Evolutionary conservation across 2,329 filamentous ascomycete species (phyloP), one percentile per base, ranked within the genome.

Genomic region (Colletotrichum gigasporum): DNA sequence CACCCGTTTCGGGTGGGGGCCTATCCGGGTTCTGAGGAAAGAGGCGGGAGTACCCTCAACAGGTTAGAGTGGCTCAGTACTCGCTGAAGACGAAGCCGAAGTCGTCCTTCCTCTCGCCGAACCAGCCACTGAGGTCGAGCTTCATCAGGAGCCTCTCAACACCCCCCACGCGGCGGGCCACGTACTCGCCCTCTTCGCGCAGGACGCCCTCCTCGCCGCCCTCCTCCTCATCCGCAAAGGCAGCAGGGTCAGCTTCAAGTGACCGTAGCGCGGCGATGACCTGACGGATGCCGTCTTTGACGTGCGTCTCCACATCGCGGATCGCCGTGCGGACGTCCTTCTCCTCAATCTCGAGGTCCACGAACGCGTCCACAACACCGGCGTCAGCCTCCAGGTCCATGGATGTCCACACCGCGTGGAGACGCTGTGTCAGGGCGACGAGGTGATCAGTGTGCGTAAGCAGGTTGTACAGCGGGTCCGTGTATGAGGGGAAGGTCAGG

Each of bases 81-180:
- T 63, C 39, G 37, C 58, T 50, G 41, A 52, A 56, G 6, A 50
- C 44, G 32, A 65, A 58, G 9, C 50, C 57, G 12, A 65, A 52
- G 14, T 65, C 63, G 14, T 62, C 70, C 45, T 71, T 71, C 54
- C 69, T 63, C 32, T 75, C 72, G 5, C 75, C 80, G 67, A 87
- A 84, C 86, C 85, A 88, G 56, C 78, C 84, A 18, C 86, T 86
- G 75, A 88, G 88, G 72, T 97, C 94, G 70, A 97, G 80, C 81
- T 97, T 97, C 93, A 97, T 97, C 73, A 97, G 77, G 73, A 97
- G 78, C 63, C 92, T 84, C 79, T 97, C 93, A 45, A 97, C 88
- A 1, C 93, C 92, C 0, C 92, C 92, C 3, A 93, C 87, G 65
- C 91, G 88, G 66, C 87, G 85, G 1, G 93, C 91, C 28, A 90